phyloP scores from a whole-genome alignment of 495 filamentous ascomycete species.

The Aspergillus incahuasiensis region DNA sequence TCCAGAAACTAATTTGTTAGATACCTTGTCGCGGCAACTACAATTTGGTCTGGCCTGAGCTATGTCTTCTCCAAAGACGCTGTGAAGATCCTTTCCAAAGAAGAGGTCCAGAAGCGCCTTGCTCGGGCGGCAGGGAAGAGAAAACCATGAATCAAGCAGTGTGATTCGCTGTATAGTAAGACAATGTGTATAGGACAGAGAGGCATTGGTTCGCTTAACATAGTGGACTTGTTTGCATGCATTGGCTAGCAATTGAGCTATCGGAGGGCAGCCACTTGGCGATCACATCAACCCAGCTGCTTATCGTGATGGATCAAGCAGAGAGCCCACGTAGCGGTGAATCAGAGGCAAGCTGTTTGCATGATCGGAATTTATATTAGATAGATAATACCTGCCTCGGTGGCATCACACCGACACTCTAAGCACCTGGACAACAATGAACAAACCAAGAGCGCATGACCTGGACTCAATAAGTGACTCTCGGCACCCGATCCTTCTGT shows the following conservation, averaged over 20 bases:
- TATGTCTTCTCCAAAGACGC: constrained; percentile 79
- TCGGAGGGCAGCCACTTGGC: not conserved
- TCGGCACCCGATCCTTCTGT: not conserved
- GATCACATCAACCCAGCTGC: not conserved
- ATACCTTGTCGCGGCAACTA: constrained; percentile 73
- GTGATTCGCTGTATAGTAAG: not conserved
- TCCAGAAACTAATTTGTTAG: constrained; percentile 22
- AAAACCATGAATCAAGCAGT: constrained; percentile 10
- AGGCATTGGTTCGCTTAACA: not conserved
- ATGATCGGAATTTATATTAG: not conserved
- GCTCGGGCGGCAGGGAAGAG: constrained; percentile 30
- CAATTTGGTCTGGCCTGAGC: constrained; percentile 77
- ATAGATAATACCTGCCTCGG: too few species aligned
- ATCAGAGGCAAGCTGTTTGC: not conserved
- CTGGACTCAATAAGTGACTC: not conserved
- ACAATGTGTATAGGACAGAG: not conserved
- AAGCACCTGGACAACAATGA: not conserved
- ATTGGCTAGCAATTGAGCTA: not conserved
- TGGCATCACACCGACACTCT: not conserved
- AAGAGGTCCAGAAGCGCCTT: constrained; percentile 38
- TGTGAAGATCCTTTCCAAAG: constrained; percentile 67
- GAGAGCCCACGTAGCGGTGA: not conserved
- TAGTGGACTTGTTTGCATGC: not conserved
- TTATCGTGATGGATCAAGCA: not conserved
- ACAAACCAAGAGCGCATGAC: not conserved